Conservation (phyloP, 2,329 filamentous ascomycete genomes). For the Dendrostoma leiphaemia region DNA sequence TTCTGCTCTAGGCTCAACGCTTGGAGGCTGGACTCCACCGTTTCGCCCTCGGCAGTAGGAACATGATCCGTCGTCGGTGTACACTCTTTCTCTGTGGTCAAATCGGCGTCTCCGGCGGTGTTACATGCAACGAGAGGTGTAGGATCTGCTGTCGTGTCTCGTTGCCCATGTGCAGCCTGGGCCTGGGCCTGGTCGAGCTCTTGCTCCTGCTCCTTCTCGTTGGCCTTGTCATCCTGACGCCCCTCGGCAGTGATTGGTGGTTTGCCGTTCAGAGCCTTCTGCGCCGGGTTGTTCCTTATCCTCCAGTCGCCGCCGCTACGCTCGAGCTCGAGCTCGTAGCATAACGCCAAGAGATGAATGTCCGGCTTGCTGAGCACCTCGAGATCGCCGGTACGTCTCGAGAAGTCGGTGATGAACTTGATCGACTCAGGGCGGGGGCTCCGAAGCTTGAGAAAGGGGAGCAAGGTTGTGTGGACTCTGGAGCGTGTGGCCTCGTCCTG, state of each 20-base stretch:
- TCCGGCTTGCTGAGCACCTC: conserved; percentile 86
- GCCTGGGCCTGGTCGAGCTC: too few relatives aligned
- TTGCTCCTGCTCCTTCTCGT: not conserved
- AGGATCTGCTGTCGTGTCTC: conserved; percentile 15
- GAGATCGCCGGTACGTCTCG: conserved; percentile 84
- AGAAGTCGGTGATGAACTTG: conserved; percentile 79
- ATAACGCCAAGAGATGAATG: conserved; percentile 83
- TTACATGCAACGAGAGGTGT: not conserved
- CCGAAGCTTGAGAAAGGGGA: conserved; percentile 80
- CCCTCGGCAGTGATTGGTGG: conserved; percentile 42
- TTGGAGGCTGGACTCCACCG: conserved; percentile 23
- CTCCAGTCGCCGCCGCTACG: conserved; percentile 87
- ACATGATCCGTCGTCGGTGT: not conserved
- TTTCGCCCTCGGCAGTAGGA: conserved; percentile 2
- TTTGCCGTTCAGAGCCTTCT: conserved; percentile 73
- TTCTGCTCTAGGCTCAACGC: conserved; percentile 24
- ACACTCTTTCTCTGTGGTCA: conserved; percentile 20
- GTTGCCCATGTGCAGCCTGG: not conserved
- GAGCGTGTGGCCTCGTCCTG: conserved; percentile 77
- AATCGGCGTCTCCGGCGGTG: not conserved
- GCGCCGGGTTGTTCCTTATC: conserved; percentile 72
- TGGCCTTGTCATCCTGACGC: not conserved
- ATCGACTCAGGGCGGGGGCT: conserved; percentile 74
- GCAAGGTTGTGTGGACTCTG: conserved; percentile 78
- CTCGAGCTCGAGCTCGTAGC: conserved; percentile 94